Evolutionary conservation across 2,329 filamentous ascomycete genomes (phyloP).

Genomic region (Colletotrichum sp.): DNA sequence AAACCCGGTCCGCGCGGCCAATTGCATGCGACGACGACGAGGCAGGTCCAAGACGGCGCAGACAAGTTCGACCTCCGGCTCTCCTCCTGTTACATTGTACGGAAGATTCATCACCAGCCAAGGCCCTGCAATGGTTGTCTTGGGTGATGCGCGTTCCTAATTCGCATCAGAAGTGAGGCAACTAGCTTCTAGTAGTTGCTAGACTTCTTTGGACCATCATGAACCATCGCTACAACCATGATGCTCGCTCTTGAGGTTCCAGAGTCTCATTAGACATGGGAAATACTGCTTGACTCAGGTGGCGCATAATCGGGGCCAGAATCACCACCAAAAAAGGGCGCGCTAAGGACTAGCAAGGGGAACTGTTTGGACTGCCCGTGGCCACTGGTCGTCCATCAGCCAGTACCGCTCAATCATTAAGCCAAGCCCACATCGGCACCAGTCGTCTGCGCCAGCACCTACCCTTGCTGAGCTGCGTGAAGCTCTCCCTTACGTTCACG

Average conservation of each 20-base stretch:
- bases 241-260: not conserved
- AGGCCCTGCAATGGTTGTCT: not conserved
- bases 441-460: not conserved
- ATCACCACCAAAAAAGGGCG: not conserved
- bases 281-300: constrained; percentile 9
- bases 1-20: not conserved
- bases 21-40: not conserved
- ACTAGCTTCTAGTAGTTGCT: not conserved
- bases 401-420: not conserved
- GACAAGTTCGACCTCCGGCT: not conserved
- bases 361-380: not conserved
- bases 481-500: not conserved
- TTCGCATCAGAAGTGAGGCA: not conserved
- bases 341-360: not conserved
- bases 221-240: not conserved
- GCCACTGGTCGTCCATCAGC: not conserved
- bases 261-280: not conserved
- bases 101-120: not conserved
- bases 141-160: not conserved
- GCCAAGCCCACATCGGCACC: not conserved
- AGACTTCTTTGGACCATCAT: not conserved
- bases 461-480: not conserved
- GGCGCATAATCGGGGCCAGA: not conserved
- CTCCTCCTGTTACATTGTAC: not conserved
- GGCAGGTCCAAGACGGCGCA: not conserved